Evolutionary conservation across 169 alveolate species (phyloP).

Genomic region (Plasmodium sp.): DNA sequence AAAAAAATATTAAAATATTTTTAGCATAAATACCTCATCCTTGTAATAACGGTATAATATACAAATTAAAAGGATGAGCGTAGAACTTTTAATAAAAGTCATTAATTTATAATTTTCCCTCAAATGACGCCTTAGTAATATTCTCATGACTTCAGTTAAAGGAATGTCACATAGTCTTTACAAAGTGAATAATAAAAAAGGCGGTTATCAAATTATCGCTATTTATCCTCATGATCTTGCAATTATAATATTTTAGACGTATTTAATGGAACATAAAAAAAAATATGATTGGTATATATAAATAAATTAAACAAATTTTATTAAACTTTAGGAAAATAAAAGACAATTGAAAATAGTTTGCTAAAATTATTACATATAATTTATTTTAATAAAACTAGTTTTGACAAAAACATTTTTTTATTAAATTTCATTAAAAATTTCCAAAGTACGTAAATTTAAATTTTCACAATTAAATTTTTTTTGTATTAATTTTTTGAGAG

Average conservation of each 20-base stretch:
- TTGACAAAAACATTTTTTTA: not conserved
- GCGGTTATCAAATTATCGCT: not conserved
- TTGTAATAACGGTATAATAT: not conserved
- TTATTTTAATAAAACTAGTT: not conserved
- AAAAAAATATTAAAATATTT: not conserved
- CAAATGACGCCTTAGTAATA: not conserved
- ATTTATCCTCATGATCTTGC: not conserved
- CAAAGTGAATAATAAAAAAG: not conserved
- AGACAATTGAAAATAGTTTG: not conserved
- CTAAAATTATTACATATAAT: not conserved
- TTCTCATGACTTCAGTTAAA: not conserved
- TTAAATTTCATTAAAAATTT: not conserved
- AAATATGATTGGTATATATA: not conserved
- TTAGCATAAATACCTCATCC: not conserved
- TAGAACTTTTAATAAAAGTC: not conserved
- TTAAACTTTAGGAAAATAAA: not conserved
- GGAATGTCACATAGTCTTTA: not conserved
- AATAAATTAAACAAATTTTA: not conserved
- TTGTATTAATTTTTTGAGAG: not conserved
- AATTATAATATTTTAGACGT: not conserved
- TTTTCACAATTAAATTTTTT: not conserved
- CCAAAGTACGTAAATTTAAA: not conserved
- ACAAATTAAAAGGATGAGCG: not conserved
- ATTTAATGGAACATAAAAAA: not conserved
- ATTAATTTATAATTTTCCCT: not conserved